A percentile compares a stretch with the other conserved stretches of the same genome.
Conservation (phyloP, 371 early-diverging fungal species). For the Rhizomucor miehei region DNA sequence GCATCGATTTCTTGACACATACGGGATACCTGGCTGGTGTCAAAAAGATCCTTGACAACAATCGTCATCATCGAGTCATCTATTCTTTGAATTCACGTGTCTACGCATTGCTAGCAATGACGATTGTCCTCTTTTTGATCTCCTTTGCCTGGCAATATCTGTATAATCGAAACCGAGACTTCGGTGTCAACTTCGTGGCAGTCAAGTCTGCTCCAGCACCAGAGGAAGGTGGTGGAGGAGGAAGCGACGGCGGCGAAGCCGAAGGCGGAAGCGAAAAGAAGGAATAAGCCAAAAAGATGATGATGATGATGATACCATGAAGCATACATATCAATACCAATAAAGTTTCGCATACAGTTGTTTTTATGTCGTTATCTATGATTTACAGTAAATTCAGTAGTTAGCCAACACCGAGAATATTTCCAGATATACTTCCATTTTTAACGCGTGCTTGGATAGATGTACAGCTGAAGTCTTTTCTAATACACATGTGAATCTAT, state of each 20-base stretch:
- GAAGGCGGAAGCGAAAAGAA: slow-evolving; percentile 5
- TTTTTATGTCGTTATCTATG: too few species aligned
- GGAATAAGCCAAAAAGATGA: neutral
- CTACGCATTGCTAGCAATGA: slow-evolving; percentile 21
- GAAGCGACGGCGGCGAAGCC: neutral
- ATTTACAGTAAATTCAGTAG: too few species aligned
- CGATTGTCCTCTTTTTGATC: slow-evolving; percentile 20
- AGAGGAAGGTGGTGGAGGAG: slow-evolving; percentile 4
- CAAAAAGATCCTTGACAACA: slow-evolving; percentile 16
- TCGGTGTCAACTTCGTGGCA: slow-evolving; percentile 12
- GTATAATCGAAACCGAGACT: slow-evolving; percentile 21
- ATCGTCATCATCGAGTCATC: slow-evolving; percentile 10
- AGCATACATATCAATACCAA: too few species aligned
- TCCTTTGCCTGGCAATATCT: slow-evolving; percentile 25
- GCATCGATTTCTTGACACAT: slow-evolving; percentile 17
- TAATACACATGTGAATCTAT: too few species aligned
- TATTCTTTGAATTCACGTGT: slow-evolving; percentile 12
- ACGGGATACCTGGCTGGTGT: slow-evolving; percentile 22
- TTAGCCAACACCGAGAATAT: too few species aligned
- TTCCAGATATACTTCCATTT: too few species aligned
- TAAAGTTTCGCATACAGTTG: too few species aligned
- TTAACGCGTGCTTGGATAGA: too few species aligned
- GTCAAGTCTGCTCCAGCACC: slow-evolving; percentile 3
- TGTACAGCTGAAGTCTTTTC: too few species aligned
- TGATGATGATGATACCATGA: too few species aligned